Percentiles rank a stretch among this genome's conserved stretches.
These are phyloP conservation scores for Millerozyma miso DNA, from an alignment of 805 yeast species.

Conservation along the genomic window DNA sequence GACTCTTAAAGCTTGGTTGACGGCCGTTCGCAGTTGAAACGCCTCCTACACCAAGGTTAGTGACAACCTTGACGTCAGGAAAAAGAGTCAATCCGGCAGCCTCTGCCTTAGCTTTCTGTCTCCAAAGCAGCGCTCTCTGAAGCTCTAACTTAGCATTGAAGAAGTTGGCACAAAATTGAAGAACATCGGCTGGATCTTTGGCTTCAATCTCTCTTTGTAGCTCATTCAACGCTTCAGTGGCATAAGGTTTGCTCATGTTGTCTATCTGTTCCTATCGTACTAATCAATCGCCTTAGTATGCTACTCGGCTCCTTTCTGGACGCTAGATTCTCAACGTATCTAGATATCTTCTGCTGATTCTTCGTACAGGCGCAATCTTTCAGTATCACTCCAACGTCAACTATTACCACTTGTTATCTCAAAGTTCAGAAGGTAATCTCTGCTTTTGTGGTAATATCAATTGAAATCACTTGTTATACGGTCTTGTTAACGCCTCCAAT, in stretches of 20 bases:
- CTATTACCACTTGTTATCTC: not conserved
- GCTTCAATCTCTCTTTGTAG: slow-evolving; percentile 52
- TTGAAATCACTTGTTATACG: not conserved
- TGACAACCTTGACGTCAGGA: slow-evolving; percentile 32
- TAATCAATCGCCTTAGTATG: not conserved
- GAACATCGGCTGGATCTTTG: slow-evolving; percentile 60
- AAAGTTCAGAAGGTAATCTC: not conserved
- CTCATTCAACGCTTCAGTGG: slow-evolving; percentile 47
- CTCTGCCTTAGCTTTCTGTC: slow-evolving; percentile 44
- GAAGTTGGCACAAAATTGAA: slow-evolving; percentile 74
- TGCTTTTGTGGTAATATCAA: too few relatives aligned
- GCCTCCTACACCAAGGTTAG: slow-evolving; percentile 22
- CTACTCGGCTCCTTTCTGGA: not conserved
- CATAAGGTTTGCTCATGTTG: not conserved
- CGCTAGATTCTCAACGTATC: not conserved
- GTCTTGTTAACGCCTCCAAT: not conserved
- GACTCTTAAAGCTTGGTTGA: slow-evolving; percentile 53
- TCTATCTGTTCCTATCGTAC: not conserved
- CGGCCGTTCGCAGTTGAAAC: slow-evolving; percentile 24
- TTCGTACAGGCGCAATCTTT: not conserved
- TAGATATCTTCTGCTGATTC: not conserved
- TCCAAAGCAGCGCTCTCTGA: slow-evolving; percentile 52
- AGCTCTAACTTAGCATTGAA: slow-evolving; percentile 59
- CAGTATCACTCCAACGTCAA: not conserved
- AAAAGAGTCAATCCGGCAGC: slow-evolving; percentile 49